phyloP scores from a whole-genome alignment of 306 rosid species.

The Canavalia gladiata region DNA sequence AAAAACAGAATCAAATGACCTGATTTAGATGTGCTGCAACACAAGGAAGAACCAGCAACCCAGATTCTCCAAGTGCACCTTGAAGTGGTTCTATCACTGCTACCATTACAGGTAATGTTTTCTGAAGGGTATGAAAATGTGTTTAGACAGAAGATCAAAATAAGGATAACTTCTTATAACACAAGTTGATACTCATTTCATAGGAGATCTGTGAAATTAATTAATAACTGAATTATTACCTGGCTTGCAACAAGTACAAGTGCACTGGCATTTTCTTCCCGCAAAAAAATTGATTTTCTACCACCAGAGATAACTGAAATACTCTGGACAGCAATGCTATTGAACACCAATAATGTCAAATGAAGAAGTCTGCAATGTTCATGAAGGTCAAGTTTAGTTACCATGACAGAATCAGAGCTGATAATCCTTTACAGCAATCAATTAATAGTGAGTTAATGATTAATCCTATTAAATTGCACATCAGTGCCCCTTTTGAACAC shows the following conservation, averaged over 20 bases:
- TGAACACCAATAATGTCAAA: slow-evolving; percentile 71
- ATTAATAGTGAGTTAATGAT: slow-evolving; percentile 3
- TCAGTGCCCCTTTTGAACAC: not conserved
- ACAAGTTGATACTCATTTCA: slow-evolving; percentile 40
- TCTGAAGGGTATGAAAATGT: slow-evolving; percentile 58
- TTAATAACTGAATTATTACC: slow-evolving; percentile 55
- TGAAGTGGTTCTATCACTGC: slow-evolving; percentile 90
- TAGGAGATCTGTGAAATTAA: slow-evolving; percentile 15
- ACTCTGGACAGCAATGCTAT: slow-evolving; percentile 58
- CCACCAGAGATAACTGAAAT: slow-evolving; percentile 74
- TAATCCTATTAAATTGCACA: slow-evolving; percentile 9
- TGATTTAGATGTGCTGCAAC: slow-evolving; percentile 93
- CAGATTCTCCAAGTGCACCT: slow-evolving; percentile 89
- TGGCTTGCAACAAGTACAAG: slow-evolving; percentile 83
- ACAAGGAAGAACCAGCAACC: slow-evolving; percentile 94
- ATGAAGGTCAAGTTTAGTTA: slow-evolving; percentile 45
- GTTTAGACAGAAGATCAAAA: slow-evolving; percentile 16
- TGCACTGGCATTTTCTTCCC: slow-evolving; percentile 71
- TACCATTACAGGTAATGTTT: slow-evolving; percentile 95
- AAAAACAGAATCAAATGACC: slow-evolving; percentile 55
- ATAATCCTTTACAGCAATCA: not conserved
- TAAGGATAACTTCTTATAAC: slow-evolving; percentile 14
- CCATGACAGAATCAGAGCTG: slow-evolving; percentile 24
- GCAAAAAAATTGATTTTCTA: slow-evolving; percentile 65
- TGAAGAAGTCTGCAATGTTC: slow-evolving; percentile 78